phyloP scores from a whole-genome alignment of 139 green algal genomes.

The Chlamydomonas applanata region DNA sequence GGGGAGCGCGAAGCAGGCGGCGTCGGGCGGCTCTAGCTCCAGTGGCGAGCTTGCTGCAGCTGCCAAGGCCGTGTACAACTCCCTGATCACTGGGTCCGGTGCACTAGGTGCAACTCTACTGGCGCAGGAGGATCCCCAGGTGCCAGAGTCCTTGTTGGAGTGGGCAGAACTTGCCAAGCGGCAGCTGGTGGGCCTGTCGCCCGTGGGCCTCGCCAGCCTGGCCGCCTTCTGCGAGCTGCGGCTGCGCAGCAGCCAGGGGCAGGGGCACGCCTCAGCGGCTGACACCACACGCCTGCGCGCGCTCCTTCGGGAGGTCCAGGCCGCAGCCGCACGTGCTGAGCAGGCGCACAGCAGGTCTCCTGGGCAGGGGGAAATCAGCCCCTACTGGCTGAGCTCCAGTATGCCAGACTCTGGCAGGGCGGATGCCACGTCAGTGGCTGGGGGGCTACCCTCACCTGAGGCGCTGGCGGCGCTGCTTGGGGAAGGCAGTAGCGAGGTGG shows the following conservation, averaged over 20 bases:
- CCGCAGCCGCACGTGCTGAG: not conserved
- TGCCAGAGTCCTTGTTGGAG: not conserved
- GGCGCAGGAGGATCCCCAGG: not conserved
- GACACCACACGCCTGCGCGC: not conserved
- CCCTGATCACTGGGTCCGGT: too few relatives aligned
- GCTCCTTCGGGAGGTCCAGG: constrained; percentile 1
- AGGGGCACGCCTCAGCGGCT: not conserved
- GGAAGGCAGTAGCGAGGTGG: not conserved
- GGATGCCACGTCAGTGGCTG: too few relatives aligned
- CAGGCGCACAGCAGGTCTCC: not conserved
- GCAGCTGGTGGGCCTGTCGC: constrained; percentile 7
- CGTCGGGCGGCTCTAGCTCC: too few relatives aligned
- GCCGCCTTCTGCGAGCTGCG: not conserved
- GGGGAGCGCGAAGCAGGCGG: too few relatives aligned
- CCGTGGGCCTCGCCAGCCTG: not conserved
- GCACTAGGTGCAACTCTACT: too few relatives aligned
- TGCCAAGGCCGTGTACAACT: too few relatives aligned
- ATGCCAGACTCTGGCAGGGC: too few relatives aligned
- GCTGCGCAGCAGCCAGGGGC: not conserved
- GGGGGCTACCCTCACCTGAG: not conserved
- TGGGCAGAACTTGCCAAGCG: not conserved
- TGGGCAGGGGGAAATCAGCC: too few relatives aligned
- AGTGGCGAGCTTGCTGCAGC: too few relatives aligned
- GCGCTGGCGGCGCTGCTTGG: constrained; percentile 3
- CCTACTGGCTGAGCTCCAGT: too few relatives aligned